Conservation (phyloP, 306 rosid species). For the Cicer judaicum region DNA sequence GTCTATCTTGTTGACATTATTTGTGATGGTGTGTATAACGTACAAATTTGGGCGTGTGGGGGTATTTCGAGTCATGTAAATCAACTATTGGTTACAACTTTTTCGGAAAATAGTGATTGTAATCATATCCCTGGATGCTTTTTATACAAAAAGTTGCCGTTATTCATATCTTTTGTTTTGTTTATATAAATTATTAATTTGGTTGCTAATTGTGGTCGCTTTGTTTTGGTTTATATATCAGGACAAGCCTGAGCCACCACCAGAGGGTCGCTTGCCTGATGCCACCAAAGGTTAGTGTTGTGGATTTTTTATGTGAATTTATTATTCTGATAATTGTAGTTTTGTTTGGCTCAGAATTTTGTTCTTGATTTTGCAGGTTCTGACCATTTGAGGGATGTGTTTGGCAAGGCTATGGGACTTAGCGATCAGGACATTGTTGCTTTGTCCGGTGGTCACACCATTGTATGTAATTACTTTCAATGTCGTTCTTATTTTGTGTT, state of each 20-base stretch:
- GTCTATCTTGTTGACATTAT: neutral
- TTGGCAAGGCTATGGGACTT: slow-evolving; percentile 81
- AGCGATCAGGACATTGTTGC: slow-evolving; percentile 91
- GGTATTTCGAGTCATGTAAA: neutral
- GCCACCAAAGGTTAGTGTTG: slow-evolving; percentile 66
- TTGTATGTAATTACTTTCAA: slow-evolving; percentile 52
- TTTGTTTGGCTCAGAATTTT: neutral
- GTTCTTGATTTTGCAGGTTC: slow-evolving; percentile 54
- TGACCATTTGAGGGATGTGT: slow-evolving; percentile 91
- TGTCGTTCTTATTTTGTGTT: neutral
- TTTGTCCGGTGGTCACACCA: slow-evolving; percentile 91
- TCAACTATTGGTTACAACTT: neutral
- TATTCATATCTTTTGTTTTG: neutral
- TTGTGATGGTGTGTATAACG: neutral
- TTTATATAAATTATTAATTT: neutral
- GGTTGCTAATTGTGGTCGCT: neutral
- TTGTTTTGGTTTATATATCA: slow-evolving; percentile 2
- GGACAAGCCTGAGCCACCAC: slow-evolving; percentile 88
- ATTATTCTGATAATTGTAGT: too few relatives aligned
- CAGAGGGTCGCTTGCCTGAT: slow-evolving; percentile 94
- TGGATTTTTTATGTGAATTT: too few relatives aligned
- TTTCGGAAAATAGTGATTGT: neutral
- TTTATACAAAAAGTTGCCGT: neutral
- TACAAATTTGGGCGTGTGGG: too few relatives aligned
- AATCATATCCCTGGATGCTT: neutral